Percentiles rank a stretch among this genome's conserved stretches.
phyloP scores from a whole-genome alignment of 1,284 basidiomycete genomes.

The Cutaneotrichosporon cutaneum region DNA sequence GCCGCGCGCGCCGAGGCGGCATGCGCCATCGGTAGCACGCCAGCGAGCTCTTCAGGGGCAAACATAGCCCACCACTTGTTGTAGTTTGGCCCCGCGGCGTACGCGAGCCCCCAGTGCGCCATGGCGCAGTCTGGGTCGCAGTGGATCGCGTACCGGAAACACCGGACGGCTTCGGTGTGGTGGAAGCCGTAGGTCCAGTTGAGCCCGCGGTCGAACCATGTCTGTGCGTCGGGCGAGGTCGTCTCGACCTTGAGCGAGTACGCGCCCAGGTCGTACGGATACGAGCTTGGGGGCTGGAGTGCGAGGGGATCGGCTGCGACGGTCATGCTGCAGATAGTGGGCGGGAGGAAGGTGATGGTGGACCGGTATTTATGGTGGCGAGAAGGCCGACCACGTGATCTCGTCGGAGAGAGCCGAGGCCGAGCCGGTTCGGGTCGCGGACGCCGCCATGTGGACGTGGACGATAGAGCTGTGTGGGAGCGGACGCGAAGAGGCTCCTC shows the following conservation, averaged over 20 bases:
- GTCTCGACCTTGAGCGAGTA: constrained; percentile 29
- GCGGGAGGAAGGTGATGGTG: not conserved
- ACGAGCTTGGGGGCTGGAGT: constrained; percentile 4
- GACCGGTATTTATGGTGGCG: not conserved
- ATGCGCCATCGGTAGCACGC: constrained; percentile 18
- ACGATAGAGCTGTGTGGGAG: no score
- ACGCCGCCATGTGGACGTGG: no score
- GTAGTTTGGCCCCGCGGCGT: constrained; percentile 46
- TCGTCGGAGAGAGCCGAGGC: not conserved
- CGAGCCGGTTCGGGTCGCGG: no score
- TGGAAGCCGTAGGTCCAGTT: constrained; percentile 46
- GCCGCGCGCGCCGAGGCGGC: constrained; percentile 13
- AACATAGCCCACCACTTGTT: constrained; percentile 39
- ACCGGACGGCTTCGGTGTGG: constrained; percentile 40
- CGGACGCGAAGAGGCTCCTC: no score
- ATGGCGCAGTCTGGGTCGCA: constrained; percentile 36
- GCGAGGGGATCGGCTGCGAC: not conserved
- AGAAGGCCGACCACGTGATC: no score
- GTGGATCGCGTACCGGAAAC: constrained; percentile 35
- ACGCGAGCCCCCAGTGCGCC: constrained; percentile 46
- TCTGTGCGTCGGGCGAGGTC: constrained; percentile 29
- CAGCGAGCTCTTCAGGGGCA: constrained; percentile 24
- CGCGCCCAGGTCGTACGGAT: constrained; percentile 34
- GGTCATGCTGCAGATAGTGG: not conserved
- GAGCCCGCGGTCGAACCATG: constrained; percentile 48